A percentile compares a stretch with the other conserved stretches of the same genome.
These are phyloP conservation scores for Spathaspora arborariae DNA, from an alignment of 805 yeast genomes.

Conservation along the genomic window DNA sequence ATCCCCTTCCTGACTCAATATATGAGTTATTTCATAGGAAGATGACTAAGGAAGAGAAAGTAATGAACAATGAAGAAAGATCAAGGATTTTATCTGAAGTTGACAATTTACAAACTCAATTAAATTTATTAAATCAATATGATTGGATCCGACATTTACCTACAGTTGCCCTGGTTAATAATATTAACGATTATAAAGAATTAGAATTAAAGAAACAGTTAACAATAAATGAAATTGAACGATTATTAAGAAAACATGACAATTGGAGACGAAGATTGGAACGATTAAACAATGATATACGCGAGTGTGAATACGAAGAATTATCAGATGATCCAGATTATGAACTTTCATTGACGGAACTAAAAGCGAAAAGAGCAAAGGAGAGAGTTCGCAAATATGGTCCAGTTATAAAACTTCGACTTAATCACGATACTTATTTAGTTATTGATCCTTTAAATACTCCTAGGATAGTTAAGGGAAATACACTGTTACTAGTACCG, in stretches of 20 bases:
- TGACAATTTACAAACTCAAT: constrained; percentile 48
- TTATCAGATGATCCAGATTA: constrained; percentile 20
- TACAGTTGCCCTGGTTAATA: constrained; percentile 46
- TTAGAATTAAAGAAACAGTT: constrained; percentile 45
- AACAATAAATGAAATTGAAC: constrained; percentile 47
- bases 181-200: constrained; percentile 48
- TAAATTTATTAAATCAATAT: constrained; percentile 33
- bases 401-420: constrained; percentile 30
- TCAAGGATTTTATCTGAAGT: constrained; percentile 52
- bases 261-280: constrained; percentile 35
- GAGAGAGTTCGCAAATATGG: constrained; percentile 29
- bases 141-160: constrained; percentile 48
- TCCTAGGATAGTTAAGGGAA: constrained; percentile 13
- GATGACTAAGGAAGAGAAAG: constrained; percentile 62
- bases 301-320: constrained; percentile 5
- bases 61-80: constrained; percentile 53
- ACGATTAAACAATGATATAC: constrained; percentile 21
- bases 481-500: too few species aligned
- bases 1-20: constrained; percentile 44
- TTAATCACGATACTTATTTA: constrained; percentile 35
- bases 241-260: constrained; percentile 33
- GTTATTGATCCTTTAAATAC: constrained; percentile 36
- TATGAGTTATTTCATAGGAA: constrained; percentile 50
- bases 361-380: constrained; percentile 20
- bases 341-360: constrained; percentile 17